A percentile compares a stretch with the other conserved stretches of the same genome.
Conservation (phyloP, 179 eudicot genomes). For the Carnegiea gigantea region DNA sequence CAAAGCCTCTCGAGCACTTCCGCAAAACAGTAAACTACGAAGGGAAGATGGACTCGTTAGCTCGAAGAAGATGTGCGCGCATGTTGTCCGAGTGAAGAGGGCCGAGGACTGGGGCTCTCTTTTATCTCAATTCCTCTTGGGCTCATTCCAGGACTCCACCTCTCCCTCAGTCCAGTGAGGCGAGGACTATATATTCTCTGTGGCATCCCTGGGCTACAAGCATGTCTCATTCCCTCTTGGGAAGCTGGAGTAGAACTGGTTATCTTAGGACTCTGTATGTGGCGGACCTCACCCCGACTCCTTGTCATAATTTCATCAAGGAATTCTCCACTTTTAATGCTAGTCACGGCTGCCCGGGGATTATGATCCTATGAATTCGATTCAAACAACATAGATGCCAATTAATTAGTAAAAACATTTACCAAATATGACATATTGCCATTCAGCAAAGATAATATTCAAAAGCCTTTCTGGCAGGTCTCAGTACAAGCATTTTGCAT, state of each 20-base stretch:
- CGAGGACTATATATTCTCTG: constrained; percentile 51
- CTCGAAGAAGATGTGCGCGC: constrained; percentile 41
- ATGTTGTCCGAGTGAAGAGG: constrained; percentile 54
- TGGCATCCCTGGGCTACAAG: constrained; percentile 55
- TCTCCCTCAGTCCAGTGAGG: constrained; percentile 37
- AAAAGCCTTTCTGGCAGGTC: background rate
- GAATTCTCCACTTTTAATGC: constrained; percentile 58
- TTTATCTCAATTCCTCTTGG: constrained; percentile 57
- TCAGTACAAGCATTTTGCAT: background rate
- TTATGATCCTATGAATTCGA: constrained; percentile 48
- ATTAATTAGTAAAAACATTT: constrained; percentile 7
- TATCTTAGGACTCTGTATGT: constrained; percentile 61
- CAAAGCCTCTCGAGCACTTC: constrained; percentile 53
- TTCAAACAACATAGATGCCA: background rate
- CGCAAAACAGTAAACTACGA: constrained; percentile 20
- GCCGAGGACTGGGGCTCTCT: constrained; percentile 66
- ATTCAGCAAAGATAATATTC: background rate
- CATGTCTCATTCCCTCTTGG: constrained; percentile 42
- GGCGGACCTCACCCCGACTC: constrained; percentile 91
- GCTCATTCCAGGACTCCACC: constrained; percentile 42
- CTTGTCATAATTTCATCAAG: constrained; percentile 83
- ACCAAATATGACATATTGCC: background rate
- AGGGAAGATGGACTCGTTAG: constrained; percentile 28
- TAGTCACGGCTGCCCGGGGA: constrained; percentile 28
- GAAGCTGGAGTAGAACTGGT: constrained; percentile 60